phyloP scores from a whole-genome alignment of 2,329 filamentous ascomycete genomes.

The Gliomastix tumulicola region DNA sequence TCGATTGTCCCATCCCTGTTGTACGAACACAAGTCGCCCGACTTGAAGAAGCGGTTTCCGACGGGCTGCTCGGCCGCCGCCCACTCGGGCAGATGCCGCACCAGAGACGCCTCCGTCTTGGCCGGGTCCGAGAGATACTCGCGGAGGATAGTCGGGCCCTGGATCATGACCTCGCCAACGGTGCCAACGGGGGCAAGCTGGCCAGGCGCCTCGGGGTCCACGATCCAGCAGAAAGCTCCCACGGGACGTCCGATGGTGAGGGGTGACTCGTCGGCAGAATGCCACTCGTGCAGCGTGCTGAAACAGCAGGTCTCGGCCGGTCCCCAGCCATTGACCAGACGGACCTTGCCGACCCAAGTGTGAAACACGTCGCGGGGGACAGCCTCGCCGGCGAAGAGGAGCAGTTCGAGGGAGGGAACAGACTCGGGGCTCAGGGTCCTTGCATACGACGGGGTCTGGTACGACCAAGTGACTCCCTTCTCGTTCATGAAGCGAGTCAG shows the following conservation, averaged over 20 bases:
- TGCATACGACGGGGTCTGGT: conserved; percentile 1
- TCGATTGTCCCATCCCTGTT: conserved; percentile 2
- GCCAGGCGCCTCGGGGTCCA: conserved; percentile 3
- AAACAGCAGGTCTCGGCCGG: conserved; percentile 6
- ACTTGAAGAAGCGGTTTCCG: conserved; percentile 8
- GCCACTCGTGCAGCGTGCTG: conserved; percentile 4
- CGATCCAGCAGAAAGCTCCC: conserved; percentile 7
- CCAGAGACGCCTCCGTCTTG: conserved; percentile 13
- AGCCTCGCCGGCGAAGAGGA: conserved; percentile 6
- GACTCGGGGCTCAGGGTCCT: background rate
- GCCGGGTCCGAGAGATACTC: conserved; percentile 35
- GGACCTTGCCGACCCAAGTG: conserved; percentile 4
- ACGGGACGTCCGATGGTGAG: conserved; percentile 4
- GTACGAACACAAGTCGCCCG: conserved; percentile 3
- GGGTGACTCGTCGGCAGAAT: background rate
- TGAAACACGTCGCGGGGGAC: conserved; percentile 4
- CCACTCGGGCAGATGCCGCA: background rate
- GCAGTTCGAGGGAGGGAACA: conserved; percentile 1
- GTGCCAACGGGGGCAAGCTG: conserved; percentile 6
- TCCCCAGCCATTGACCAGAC: conserved; percentile 5
- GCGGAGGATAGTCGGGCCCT: conserved; percentile 28
- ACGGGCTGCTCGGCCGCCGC: background rate
- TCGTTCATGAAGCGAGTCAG: conserved; percentile 6
- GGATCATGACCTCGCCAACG: conserved; percentile 7
- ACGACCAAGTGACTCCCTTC: background rate